These are phyloP conservation scores for Eucommia ulmoides DNA, from an alignment of 257 asterid genomes.

Conservation along the genomic window DNA sequence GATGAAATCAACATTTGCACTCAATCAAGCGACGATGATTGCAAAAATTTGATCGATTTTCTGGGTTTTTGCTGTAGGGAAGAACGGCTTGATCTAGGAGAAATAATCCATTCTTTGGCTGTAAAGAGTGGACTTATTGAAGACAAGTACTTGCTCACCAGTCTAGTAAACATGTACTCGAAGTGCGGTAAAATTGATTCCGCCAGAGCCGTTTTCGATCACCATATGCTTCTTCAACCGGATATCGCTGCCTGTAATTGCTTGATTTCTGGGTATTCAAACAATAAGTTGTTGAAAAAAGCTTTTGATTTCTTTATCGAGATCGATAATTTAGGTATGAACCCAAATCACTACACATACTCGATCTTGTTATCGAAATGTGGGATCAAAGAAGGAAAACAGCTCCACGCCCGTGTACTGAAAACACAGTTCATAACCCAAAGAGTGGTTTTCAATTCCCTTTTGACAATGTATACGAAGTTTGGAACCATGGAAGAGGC, in stretches of 20 bases:
- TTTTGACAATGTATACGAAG: constrained; percentile 18
- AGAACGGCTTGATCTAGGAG: constrained; percentile 12
- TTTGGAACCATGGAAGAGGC: constrained; percentile 19
- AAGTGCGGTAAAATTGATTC: constrained; percentile 10
- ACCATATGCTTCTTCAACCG: neutral
- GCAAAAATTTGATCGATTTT: constrained; percentile 4
- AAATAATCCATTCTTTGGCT: constrained; percentile 7
- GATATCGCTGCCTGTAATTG: constrained; percentile 18
- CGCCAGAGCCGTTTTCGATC: constrained; percentile 7
- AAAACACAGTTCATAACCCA: constrained; percentile 2
- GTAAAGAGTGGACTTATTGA: constrained; percentile 10
- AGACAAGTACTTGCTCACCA: constrained; percentile 14
- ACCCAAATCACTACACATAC: constrained; percentile 14
- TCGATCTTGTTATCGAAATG: constrained; percentile 13
- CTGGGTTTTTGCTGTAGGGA: constrained; percentile 7
- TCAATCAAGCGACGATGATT: neutral
- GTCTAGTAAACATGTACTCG: constrained; percentile 14
- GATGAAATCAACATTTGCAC: neutral
- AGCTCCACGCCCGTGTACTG: constrained; percentile 15
- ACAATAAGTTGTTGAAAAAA: constrained; percentile 8
- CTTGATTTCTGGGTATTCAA: constrained; percentile 15
- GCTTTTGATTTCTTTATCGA: constrained; percentile 8
- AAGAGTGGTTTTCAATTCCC: constrained; percentile 15
- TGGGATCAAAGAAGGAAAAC: constrained; percentile 15
- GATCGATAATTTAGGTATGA: constrained; percentile 7